Percentiles rank a stretch among this genome's conserved stretches.
Evolutionary conservation across 176 grass and related monocot genomes (phyloP).

Genomic region (Triticum timopheevii): DNA sequence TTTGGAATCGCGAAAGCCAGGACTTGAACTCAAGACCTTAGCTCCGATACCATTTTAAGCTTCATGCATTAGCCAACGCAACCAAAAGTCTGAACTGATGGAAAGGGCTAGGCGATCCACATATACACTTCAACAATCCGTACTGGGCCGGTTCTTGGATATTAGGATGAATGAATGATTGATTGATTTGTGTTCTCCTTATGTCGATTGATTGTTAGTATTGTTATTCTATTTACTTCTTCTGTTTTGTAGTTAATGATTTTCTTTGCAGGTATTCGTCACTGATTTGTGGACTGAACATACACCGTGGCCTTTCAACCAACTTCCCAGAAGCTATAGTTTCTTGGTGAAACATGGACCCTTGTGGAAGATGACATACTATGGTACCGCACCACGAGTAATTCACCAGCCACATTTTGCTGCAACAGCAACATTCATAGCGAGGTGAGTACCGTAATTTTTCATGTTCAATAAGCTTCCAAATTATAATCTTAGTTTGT

Average conservation of each 20-base stretch:
- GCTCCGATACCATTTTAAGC: no score
- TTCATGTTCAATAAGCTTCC: constrained; percentile 6
- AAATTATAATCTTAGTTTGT: not conserved
- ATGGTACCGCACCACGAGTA: constrained; percentile 75
- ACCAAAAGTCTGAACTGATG: no score
- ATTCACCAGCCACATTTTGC: constrained; percentile 98
- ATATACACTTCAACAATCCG: no score
- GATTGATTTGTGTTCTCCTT: not conserved
- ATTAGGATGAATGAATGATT: not conserved
- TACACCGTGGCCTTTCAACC: constrained; percentile 98
- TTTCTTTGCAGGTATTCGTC: constrained; percentile 66
- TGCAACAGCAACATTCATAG: constrained; percentile 93
- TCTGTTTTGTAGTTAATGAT: not conserved
- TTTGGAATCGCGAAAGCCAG: no score
- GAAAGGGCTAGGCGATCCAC: no score
- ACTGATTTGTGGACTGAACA: constrained; percentile 97
- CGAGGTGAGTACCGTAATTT: constrained; percentile 56
- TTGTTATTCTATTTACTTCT: not conserved
- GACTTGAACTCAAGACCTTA: no score
- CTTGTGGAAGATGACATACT: constrained; percentile 99
- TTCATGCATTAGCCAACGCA: no score
- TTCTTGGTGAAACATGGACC: constrained; percentile 97
- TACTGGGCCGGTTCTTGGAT: no score
- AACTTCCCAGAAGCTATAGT: constrained; percentile 95
- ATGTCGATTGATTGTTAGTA: not conserved